phyloP scores from a whole-genome alignment of 306 rosid species.

The Vigna angularis region DNA sequence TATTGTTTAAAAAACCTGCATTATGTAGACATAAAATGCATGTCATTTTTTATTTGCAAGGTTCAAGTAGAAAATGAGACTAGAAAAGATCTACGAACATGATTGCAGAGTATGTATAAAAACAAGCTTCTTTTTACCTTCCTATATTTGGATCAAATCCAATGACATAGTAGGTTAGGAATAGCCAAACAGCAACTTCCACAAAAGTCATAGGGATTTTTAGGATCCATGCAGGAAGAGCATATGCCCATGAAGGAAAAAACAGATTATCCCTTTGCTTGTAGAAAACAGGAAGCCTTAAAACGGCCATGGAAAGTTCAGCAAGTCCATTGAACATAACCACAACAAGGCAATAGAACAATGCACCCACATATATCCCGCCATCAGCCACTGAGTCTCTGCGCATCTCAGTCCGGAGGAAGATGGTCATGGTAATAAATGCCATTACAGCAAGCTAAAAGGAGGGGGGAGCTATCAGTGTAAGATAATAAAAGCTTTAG shows the following conservation, averaged over 20 bases:
- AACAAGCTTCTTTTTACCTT: conserved; percentile 48
- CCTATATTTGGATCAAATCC: conserved; percentile 67
- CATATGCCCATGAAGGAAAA: conserved; percentile 71
- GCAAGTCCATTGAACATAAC: conserved; percentile 61
- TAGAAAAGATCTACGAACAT: neutral
- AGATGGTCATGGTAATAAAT: conserved; percentile 59
- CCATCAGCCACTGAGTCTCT: conserved; percentile 1
- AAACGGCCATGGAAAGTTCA: conserved; percentile 61
- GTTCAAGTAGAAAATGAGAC: neutral
- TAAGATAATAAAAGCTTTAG: neutral
- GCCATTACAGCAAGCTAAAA: conserved; percentile 57
- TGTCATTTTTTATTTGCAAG: neutral
- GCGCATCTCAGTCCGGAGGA: conserved; percentile 77
- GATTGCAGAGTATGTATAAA: neutral
- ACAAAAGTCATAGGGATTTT: conserved; percentile 57
- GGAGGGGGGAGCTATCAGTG: neutral
- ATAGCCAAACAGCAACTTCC: conserved; percentile 64
- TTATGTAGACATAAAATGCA: neutral
- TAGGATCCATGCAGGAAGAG: conserved; percentile 66
- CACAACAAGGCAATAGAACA: neutral
- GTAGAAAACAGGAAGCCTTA: conserved; percentile 70
- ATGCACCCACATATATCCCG: neutral
- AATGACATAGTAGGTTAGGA: conserved; percentile 62
- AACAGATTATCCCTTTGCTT: conserved; percentile 72
- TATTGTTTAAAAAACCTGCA: neutral